Conservation (phyloP, 495 filamentous ascomycete species). For the Penicillium verhagenii region DNA sequence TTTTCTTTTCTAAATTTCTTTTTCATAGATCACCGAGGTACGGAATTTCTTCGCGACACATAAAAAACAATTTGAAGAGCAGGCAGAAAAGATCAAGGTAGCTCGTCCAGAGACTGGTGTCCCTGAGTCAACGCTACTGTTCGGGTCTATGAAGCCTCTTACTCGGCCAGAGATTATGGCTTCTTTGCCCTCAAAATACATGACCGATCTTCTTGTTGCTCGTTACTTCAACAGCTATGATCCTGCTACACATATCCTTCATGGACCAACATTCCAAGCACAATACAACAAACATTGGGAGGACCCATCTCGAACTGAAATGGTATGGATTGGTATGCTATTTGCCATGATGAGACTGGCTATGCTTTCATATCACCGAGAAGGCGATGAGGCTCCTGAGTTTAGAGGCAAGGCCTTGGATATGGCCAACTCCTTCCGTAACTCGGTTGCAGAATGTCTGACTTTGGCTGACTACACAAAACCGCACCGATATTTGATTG, state of each 20-base stretch:
- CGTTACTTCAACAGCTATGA: slow-evolving; percentile 73
- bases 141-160: slow-evolving; percentile 65
- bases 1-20: background rate
- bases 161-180: slow-evolving; percentile 73
- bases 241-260: slow-evolving; percentile 77
- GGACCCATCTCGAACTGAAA: slow-evolving; percentile 71
- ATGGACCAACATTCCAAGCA: slow-evolving; percentile 81
- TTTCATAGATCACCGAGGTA: slow-evolving; percentile 77
- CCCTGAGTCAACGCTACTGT: slow-evolving; percentile 68
- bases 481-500: slow-evolving; percentile 80
- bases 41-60: slow-evolving; percentile 79
- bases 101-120: slow-evolving; percentile 57
- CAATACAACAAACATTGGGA: slow-evolving; percentile 86
- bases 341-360: slow-evolving; percentile 88
- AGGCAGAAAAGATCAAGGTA: slow-evolving; percentile 60
- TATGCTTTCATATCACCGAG: slow-evolving; percentile 84
- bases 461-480: slow-evolving; percentile 87
- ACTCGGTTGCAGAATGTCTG: slow-evolving; percentile 83
- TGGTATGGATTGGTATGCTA: slow-evolving; percentile 87
- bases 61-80: slow-evolving; percentile 67
- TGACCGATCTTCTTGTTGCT: slow-evolving; percentile 74
- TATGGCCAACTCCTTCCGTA: slow-evolving; percentile 75
- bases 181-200: slow-evolving; percentile 74
- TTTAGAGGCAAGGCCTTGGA: slow-evolving; percentile 68
- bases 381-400: slow-evolving; percentile 89